These are phyloP conservation scores for Penicillium lagena DNA, from an alignment of 495 filamentous ascomycete genomes.

Conservation along the genomic window DNA sequence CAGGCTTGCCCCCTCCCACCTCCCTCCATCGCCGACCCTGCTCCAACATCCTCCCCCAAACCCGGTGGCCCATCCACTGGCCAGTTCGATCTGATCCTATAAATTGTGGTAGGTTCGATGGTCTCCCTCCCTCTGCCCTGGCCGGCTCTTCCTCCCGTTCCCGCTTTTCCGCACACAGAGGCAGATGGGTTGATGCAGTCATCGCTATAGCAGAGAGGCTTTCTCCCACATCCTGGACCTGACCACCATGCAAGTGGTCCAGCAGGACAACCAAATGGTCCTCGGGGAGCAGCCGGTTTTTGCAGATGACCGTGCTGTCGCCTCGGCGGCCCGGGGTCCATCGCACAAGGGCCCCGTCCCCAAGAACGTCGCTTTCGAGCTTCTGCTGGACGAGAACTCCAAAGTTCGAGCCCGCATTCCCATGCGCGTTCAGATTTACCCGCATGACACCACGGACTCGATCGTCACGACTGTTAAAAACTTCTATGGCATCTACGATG, in stretches of 20 bases:
- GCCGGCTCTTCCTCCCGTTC: slow-evolving; percentile 21
- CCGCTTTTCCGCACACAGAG: slow-evolving; percentile 24
- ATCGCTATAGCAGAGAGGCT: slow-evolving; percentile 31
- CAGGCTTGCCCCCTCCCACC: slow-evolving; percentile 24
- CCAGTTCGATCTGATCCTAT: slow-evolving; percentile 18
- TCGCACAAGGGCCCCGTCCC: slow-evolving; percentile 51
- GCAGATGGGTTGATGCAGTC: slow-evolving; percentile 34
- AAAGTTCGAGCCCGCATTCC: slow-evolving; percentile 74
- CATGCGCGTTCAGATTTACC: slow-evolving; percentile 84
- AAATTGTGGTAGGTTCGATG: slow-evolving; percentile 40
- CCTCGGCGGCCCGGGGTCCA: slow-evolving; percentile 29
- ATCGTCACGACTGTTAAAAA: slow-evolving; percentile 97
- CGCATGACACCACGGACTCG: slow-evolving; percentile 90
- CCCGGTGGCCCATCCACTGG: slow-evolving; percentile 32
- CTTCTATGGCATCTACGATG: slow-evolving; percentile 88
- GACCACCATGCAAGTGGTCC: slow-evolving; percentile 34
- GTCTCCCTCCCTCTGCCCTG: slow-evolving; percentile 20
- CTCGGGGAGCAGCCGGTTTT: slow-evolving; percentile 33
- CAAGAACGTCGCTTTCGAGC: slow-evolving; percentile 81
- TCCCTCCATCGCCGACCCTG: slow-evolving; percentile 31
- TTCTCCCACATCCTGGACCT: slow-evolving; percentile 16
- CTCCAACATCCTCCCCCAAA: slow-evolving; percentile 22
- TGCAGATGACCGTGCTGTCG: slow-evolving; percentile 7
- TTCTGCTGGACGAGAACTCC: slow-evolving; percentile 67
- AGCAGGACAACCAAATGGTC: slow-evolving; percentile 32